These are phyloP conservation scores for Beta lomatogona DNA, from an alignment of 179 eudicot genomes.

Conservation along the genomic window DNA sequence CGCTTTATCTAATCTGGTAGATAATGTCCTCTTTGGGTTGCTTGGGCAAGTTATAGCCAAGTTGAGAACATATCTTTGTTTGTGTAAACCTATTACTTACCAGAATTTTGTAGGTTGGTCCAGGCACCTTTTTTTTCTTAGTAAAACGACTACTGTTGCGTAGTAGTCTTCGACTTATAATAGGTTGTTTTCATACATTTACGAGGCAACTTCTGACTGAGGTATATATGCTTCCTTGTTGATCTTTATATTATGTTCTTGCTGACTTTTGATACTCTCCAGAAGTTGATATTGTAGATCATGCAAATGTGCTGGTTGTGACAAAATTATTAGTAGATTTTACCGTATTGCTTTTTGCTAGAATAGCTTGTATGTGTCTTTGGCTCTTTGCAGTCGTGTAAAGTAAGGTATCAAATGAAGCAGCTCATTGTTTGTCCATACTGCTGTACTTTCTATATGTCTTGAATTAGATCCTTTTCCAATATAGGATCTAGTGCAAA, in stretches of 20 bases:
- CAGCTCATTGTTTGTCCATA: neutral
- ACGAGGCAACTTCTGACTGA: neutral
- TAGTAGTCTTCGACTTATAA: no score
- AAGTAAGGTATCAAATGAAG: no score
- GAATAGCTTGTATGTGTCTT: neutral
- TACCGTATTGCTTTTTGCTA: neutral
- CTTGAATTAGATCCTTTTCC: neutral
- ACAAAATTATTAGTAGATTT: neutral
- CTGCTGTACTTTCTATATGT: neutral
- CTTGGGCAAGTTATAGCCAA: neutral
- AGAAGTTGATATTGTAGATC: neutral
- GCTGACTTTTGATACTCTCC: neutral
- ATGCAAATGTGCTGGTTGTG: neutral
- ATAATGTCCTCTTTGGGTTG: neutral
- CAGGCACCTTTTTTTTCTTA: neutral
- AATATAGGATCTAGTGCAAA: neutral
- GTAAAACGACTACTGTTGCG: no score
- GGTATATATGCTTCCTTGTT: neutral
- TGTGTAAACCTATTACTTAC: neutral
- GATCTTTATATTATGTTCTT: neutral
- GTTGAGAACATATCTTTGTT: neutral
- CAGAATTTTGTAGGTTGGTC: neutral
- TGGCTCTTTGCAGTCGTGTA: neutral
- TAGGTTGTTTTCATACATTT: neutral
- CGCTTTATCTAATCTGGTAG: neutral